A percentile compares a stretch with the other conserved stretches of the same genome.
Evolutionary conservation across 768 basidiomycete species (phyloP).

Genomic region (Saitozyma sp.): DNA sequence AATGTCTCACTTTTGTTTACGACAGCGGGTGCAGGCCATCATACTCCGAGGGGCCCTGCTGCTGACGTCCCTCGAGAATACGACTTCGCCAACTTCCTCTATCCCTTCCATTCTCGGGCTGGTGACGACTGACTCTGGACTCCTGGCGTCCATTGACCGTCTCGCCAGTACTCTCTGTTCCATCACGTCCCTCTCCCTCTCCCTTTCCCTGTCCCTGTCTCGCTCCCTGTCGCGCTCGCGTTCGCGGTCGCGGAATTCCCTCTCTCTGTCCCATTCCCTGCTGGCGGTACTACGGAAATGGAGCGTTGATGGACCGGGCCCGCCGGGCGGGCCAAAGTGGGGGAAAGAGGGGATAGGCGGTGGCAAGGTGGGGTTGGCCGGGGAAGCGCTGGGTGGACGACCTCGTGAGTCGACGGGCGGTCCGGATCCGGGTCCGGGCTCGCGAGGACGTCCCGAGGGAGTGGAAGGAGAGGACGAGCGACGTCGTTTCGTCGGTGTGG

Average conservation of each 20-base stretch:
- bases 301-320: constrained; percentile 9
- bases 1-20: constrained; percentile 38
- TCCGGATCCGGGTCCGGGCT: not conserved
- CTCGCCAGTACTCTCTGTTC: constrained; percentile 2
- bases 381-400: constrained; percentile 3
- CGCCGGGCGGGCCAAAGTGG: constrained; percentile 8
- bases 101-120: constrained; percentile 17
- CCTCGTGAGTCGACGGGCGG: not conserved
- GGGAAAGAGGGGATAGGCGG: constrained; percentile 15
- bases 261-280: not conserved
- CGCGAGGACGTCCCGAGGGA: not conserved
- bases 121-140: constrained; percentile 12
- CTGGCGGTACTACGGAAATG: constrained; percentile 3
- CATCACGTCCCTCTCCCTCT: not conserved
- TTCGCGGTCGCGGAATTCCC: not conserved
- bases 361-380: constrained; percentile 16
- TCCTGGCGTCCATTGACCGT: constrained; percentile 15
- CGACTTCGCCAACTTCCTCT: constrained; percentile 17
- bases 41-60: constrained; percentile 28
- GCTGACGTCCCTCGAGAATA: constrained; percentile 17
- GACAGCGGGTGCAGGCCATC: constrained; percentile 36
- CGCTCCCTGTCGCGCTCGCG: not conserved
- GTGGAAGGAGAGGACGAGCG: constrained; percentile 10
- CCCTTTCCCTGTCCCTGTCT: not conserved
- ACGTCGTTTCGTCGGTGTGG: constrained; percentile 16